Evolutionary conservation across 768 basidiomycete genomes (phyloP), one percentile per base, ranked within the genome.

Genomic region (Tubosaeta sp.): DNA sequence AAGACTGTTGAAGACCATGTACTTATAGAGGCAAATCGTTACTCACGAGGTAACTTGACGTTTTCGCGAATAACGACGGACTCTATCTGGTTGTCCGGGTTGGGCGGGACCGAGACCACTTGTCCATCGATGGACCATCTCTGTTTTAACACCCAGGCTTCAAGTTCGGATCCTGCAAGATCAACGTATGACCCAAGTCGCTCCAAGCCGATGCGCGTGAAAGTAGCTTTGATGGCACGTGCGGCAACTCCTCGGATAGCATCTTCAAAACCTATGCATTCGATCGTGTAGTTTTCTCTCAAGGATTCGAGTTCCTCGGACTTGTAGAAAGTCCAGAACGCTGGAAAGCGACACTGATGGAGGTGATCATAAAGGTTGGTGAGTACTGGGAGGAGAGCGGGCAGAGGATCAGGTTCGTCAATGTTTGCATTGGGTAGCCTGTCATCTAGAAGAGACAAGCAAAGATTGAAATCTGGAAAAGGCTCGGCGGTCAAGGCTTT

Each of bases 391-490:
- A 92, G 77, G 54, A 90, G 76, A 41, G 74, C 51, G 18, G 87
- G 83, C 22, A 91, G 76, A 45, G 90, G 90, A 75, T 92, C 89
- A 24, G 87, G 86, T 62, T 92, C 89, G 59, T 91, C 89, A 11
- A 82, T 71, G 57, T 75, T 77, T 38, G 76, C 52, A 52, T 69
- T 81, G 44, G 70, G 62, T 16, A 77, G 67, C 42, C 84, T 80
- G 58, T 93, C 91, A 53, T 92, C 89, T 34, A 94, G 76, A n/a
- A 99, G 80, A 43, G 94, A 90, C 59, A 95, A 81, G 61, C 90
- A 94, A 56, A 98, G 87, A 62, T 90, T 87, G 74, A 95, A 99
- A 67, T 99, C 95, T 50, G 94, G 90, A 40, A 86, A 79, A 30
- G 93, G 91, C 44, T 86, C 78, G 2, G 90, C 82, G 35, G 90